Conservation (phyloP, 2,329 filamentous ascomycete genomes). For the Stemphylium vesicarium region DNA sequence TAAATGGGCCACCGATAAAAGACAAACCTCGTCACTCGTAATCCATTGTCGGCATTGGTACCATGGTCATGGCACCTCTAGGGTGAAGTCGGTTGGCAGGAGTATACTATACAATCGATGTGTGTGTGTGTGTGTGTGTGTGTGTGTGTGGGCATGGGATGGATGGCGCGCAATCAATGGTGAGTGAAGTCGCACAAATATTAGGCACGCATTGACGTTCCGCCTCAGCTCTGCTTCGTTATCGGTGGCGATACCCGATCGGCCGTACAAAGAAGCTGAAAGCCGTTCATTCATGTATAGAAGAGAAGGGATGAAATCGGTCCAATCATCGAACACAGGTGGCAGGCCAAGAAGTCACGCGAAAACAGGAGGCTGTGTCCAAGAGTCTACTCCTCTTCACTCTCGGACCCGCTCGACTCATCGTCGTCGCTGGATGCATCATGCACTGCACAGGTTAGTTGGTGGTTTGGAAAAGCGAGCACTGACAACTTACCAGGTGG, state of each 20-base stretch:
- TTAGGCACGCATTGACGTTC: slow-evolving; percentile 12
- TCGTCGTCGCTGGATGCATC: slow-evolving; percentile 58
- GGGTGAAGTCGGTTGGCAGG: slow-evolving; percentile 8
- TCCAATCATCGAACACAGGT: slow-evolving; percentile 7
- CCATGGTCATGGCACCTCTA: slow-evolving; percentile 15
- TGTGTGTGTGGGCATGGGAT: slow-evolving; percentile 8
- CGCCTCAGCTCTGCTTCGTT: slow-evolving; percentile 7
- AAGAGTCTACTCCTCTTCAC: slow-evolving; percentile 51
- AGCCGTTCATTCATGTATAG: slow-evolving; percentile 14
- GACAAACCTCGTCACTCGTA: slow-evolving; percentile 32
- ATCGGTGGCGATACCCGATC: slow-evolving; percentile 1
- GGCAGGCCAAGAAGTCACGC: slow-evolving; percentile 18
- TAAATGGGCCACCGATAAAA: slow-evolving; percentile 20
- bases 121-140: slow-evolving; percentile 6
- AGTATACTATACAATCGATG: slow-evolving; percentile 33
- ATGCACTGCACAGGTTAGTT: slow-evolving; percentile 39
- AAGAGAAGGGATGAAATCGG: slow-evolving; percentile 12
- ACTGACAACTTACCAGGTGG: slow-evolving; percentile 46
- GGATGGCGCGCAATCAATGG: slow-evolving; percentile 12
- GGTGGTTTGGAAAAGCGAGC: slow-evolving; percentile 9
- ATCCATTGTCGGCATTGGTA: slow-evolving; percentile 24
- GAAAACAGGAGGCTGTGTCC: slow-evolving; percentile 4
- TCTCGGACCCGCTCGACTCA: slow-evolving; percentile 60
- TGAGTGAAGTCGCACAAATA: slow-evolving; percentile 9
- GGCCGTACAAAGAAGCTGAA: slow-evolving; percentile 7